Conservation (phyloP, 179 eudicot species). For the Corrigiola litoralis region DNA sequence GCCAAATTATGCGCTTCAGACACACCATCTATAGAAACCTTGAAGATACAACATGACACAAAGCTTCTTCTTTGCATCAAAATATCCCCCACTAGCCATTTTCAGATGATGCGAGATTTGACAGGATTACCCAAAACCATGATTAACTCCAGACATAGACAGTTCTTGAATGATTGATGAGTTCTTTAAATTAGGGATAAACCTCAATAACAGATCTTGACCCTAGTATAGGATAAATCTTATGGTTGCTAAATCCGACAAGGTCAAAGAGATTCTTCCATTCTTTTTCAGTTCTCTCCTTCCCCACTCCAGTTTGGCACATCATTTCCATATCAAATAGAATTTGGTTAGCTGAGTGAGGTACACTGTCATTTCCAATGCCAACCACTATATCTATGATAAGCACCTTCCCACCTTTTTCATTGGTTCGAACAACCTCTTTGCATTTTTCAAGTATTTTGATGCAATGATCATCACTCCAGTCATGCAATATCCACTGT, state of each 20-base stretch:
- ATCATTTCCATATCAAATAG: constrained; percentile 23
- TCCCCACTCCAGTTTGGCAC: constrained; percentile 14
- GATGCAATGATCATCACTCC: constrained; percentile 30
- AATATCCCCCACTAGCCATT: no score
- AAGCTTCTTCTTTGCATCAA: no score
- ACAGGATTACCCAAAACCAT: no score
- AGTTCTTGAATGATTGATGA: no score
- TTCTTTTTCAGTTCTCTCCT: constrained; percentile 27
- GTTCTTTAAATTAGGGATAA: no score
- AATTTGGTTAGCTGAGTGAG: neutral
- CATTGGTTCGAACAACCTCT: constrained; percentile 24
- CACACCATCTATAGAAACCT: no score
- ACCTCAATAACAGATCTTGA: constrained; percentile 28
- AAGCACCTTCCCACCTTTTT: constrained; percentile 24
- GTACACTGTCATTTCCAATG: neutral
- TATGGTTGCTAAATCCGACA: constrained; percentile 26
- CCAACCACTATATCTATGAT: constrained; percentile 22
- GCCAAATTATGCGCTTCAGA: no score
- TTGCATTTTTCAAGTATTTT: constrained; percentile 30
- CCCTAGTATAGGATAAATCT: constrained; percentile 21
- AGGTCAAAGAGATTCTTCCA: constrained; percentile 27
- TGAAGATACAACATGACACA: no score
- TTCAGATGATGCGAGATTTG: no score
- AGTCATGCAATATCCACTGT: constrained; percentile 37
- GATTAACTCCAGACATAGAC: no score